Base-by-base conservation (phyloP, 192 early-diverging fungal species). In the Mortierella hygrophila region DNA sequence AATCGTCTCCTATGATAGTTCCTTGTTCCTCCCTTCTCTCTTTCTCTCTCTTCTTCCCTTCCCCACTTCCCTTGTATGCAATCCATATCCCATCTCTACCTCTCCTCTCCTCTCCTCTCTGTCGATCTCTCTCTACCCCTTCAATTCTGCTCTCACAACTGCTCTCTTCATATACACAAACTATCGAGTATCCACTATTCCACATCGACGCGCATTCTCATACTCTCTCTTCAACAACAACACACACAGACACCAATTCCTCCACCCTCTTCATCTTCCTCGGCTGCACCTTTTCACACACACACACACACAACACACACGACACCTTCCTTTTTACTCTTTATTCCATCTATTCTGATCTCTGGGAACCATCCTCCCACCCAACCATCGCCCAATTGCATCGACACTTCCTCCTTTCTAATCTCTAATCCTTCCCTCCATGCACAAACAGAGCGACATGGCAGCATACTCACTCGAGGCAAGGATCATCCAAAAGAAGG, bases 401-500 rank as follows among this genome's bases (percentile, higher is more conserved):
- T 40, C 74, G 9, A 54, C 52, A 20, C 29, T 26, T 32, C 16
- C 52, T 74, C 41, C 26, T 38, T 26, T 29, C 44, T 73, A 26
- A 11, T 55, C 52, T 10, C 35, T 26, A 10, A 57, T 26, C 55
- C 7, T 44, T 10, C 2, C 44, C 49, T 46, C 23, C 44, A 10
- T 40, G 16, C 41, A 72, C 26, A 65, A 29, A 46, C 23, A 46
- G 71, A 52, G 13, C 71, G 42, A 72, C 37, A 80, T 86, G 84
- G 76, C 63, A 15, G 57, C 65, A 35, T 86, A 86, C 38, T 69
- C 79, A 3, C 47, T 86, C 4, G 79, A 86, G 18, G 84, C 79
- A 57, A 42, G 84, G 37, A 81, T 86, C 60, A 77, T 86, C 21
- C 84, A 86, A 47, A 86, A 86, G 72, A 86, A 86, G 32, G 84